These are phyloP conservation scores for Penicillium concentricum DNA, from an alignment of 2,329 filamentous ascomycete genomes.

Conservation along the genomic window DNA sequence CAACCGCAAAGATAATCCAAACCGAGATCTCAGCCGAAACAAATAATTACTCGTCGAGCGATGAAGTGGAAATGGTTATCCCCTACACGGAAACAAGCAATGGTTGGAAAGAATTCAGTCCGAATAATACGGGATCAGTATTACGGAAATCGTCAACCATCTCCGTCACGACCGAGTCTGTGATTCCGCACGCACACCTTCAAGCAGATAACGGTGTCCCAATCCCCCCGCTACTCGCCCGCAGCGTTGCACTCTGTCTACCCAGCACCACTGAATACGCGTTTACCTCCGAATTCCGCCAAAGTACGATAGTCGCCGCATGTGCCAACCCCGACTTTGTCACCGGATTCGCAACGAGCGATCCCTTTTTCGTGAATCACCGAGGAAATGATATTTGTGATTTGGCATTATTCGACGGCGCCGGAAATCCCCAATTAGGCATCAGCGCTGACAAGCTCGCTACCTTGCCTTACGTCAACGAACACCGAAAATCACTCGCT, in stretches of 20 bases:
- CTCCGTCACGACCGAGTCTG: conserved; percentile 40
- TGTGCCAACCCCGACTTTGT: conserved; percentile 44
- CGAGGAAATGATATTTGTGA: conserved; percentile 30
- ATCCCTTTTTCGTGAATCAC: conserved; percentile 37
- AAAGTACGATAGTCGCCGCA: conserved; percentile 38
- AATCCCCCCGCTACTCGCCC: conserved; percentile 36
- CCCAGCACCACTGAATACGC: conserved; percentile 32
- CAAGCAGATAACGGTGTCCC: conserved; percentile 28
- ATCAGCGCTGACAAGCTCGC: conserved; percentile 10
- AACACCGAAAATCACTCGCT: conserved; percentile 16
- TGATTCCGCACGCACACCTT: conserved; percentile 34
- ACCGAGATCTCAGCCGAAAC: conserved; percentile 41
- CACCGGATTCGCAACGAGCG: conserved; percentile 36
- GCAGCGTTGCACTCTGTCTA: conserved; percentile 38
- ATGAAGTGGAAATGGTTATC: conserved; percentile 11
- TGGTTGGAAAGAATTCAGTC: conserved; percentile 26
- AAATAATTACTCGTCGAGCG: conserved; percentile 12
- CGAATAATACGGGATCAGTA: conserved; percentile 26
- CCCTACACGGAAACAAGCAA: conserved; percentile 10
- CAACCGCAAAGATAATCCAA: conserved; percentile 38
- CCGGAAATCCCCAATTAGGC: conserved; percentile 15
- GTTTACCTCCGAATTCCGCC: conserved; percentile 36
- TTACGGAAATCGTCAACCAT: conserved; percentile 42
- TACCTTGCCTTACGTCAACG: conserved; percentile 16
- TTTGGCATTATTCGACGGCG: conserved; percentile 16